These are phyloP conservation scores for Conticribra guillardii DNA, from an alignment of 108 stramenopile species.

Conservation along the genomic window DNA sequence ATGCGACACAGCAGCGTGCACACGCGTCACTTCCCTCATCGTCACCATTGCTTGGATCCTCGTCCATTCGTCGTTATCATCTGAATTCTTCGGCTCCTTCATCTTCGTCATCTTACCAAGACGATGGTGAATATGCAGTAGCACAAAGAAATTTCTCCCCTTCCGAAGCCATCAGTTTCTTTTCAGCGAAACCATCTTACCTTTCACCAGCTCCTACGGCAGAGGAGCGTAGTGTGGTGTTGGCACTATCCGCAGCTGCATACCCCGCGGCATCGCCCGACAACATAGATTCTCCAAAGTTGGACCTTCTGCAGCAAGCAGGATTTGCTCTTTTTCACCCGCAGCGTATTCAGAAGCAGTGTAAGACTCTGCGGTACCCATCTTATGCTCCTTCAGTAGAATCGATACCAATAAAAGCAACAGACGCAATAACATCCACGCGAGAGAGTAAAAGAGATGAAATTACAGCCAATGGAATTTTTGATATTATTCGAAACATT, in stretches of 20 bases:
- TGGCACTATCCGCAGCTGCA: constrained; percentile 43
- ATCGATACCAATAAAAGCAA: not conserved
- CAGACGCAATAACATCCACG: not conserved
- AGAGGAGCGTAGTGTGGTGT: constrained; percentile 44
- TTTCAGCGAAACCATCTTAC: constrained; percentile 7
- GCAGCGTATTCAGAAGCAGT: constrained; percentile 35
- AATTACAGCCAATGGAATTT: constrained; percentile 86
- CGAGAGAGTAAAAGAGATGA: constrained; percentile 39
- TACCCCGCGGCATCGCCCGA: constrained; percentile 8
- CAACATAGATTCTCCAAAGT: constrained; percentile 3
- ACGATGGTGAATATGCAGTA: too few relatives aligned
- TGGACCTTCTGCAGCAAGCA: constrained; percentile 36
- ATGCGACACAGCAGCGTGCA: constrained; percentile 22
- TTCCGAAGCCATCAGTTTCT: not conserved
- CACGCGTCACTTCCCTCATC: constrained; percentile 9
- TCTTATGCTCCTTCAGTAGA: constrained; percentile 30
- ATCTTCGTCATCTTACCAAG: too few relatives aligned
- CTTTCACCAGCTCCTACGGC: constrained; percentile 20
- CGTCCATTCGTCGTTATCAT: constrained; percentile 29
- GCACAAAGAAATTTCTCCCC: too few relatives aligned
- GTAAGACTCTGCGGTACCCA: constrained; percentile 34
- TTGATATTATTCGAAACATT: constrained; percentile 95
- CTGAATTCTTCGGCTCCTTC: constrained; percentile 19
- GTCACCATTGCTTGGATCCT: constrained; percentile 26
- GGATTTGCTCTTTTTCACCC: constrained; percentile 47